A percentile compares a stretch with the other conserved stretches of the same genome.
Evolutionary conservation across 345 rosid species (phyloP).

Genomic region (Microthlaspi erraticum): DNA sequence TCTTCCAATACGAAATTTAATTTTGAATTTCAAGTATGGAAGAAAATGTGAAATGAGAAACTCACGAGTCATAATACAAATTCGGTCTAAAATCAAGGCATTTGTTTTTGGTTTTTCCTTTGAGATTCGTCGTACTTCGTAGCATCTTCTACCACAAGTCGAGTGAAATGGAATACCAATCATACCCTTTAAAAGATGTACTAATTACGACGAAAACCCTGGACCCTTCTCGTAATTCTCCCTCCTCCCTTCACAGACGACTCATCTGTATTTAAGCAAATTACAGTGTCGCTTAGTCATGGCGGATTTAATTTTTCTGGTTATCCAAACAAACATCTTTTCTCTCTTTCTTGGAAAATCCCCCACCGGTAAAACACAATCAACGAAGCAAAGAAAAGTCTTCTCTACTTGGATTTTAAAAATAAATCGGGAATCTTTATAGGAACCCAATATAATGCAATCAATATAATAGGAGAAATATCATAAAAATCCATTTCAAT

Average conservation of each 20-base stretch:
- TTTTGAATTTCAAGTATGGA: not conserved
- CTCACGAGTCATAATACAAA: not conserved
- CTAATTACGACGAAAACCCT: constrained; percentile 13
- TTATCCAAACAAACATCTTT: constrained; percentile 23
- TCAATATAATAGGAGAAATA: not conserved
- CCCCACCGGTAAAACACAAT: constrained; percentile 24
- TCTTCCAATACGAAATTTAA: not conserved
- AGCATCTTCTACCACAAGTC: constrained; percentile 1
- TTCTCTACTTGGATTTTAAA: not conserved
- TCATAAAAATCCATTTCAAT: constrained; percentile 9
- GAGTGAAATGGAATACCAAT: not conserved
- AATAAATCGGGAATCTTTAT: not conserved
- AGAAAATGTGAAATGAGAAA: not conserved
- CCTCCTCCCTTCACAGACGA: constrained; percentile 32
- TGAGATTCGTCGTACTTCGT: too few species aligned
- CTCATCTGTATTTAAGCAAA: constrained; percentile 39
- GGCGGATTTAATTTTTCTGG: constrained; percentile 41
- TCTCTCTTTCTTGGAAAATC: constrained; percentile 10
- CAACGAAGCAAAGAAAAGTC: constrained; percentile 33
- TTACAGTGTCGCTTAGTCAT: constrained; percentile 32
- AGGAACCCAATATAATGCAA: constrained; percentile 22
- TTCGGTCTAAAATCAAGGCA: not conserved
- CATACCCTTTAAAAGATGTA: not conserved
- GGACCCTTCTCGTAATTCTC: constrained; percentile 41
- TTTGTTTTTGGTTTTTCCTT: not conserved